Conservation (phyloP, 1,284 basidiomycete species). For the Mycosarcoma mackinlayi region DNA sequence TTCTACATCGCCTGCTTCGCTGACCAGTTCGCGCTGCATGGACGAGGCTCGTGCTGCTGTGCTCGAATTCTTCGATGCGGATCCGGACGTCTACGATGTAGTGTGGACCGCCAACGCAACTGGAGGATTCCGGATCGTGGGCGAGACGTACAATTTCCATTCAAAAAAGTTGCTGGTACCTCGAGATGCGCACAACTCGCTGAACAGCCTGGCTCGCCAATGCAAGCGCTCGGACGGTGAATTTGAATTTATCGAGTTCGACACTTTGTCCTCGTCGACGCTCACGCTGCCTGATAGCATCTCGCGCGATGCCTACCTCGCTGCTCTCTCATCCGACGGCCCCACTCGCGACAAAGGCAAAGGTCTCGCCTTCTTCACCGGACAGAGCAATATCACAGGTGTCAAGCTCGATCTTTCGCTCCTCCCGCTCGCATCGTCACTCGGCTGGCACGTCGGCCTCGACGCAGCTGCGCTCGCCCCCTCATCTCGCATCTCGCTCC, state of each 20-base stretch:
- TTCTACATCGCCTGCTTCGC: conserved; percentile 17
- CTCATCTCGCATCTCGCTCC: conserved; percentile 12
- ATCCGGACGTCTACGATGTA: conserved; percentile 20
- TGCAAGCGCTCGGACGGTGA: neutral
- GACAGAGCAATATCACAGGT: conserved; percentile 36
- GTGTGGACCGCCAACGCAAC: conserved; percentile 37
- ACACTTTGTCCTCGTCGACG: neutral
- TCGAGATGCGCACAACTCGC: conserved; percentile 35
- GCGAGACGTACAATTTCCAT: conserved; percentile 23
- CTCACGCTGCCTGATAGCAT: conserved; percentile 7
- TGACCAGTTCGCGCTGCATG: neutral
- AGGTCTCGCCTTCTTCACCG: conserved; percentile 32
- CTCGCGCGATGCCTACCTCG: conserved; percentile 2
- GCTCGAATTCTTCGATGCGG: conserved; percentile 31
- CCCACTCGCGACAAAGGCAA: neutral
- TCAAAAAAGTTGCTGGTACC: conserved; percentile 16
- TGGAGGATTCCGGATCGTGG: conserved; percentile 19
- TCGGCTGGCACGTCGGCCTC: conserved; percentile 22
- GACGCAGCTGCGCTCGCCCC: conserved; percentile 40
- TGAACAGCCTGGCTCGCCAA: conserved; percentile 19
- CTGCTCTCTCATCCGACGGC: neutral
- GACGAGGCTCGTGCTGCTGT: conserved; percentile 14
- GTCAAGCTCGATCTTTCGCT: conserved; percentile 19
- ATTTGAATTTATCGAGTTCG: conserved; percentile 30
- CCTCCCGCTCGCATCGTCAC: neutral